phyloP scores from a whole-genome alignment of 2,329 filamentous ascomycete genomes.

The Allantophomopsis lycopodina region DNA sequence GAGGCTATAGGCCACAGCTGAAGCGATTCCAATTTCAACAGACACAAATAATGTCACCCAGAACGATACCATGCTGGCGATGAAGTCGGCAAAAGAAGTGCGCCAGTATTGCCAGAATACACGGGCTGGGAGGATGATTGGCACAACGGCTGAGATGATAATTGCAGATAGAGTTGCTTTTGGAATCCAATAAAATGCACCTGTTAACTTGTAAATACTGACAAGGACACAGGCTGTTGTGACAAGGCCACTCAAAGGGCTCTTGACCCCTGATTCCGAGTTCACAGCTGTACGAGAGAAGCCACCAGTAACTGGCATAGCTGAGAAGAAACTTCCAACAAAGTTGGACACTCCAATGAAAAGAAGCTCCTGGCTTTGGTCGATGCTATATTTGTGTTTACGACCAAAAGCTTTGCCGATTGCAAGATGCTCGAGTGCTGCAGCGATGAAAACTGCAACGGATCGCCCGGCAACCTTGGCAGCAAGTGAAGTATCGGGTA shows the following conservation, averaged over 20 bases:
- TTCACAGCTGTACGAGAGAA: conserved; percentile 35
- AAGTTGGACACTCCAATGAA: conserved; percentile 66
- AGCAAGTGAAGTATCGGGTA: too few species aligned
- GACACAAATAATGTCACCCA: conserved; percentile 52
- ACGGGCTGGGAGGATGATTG: conserved; percentile 50
- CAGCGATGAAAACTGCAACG: conserved; percentile 62
- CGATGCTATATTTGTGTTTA: conserved; percentile 58
- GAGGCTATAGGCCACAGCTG: too few species aligned
- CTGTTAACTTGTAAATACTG: conserved; percentile 64
- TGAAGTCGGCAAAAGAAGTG: conserved; percentile 49
- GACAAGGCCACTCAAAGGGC: conserved; percentile 65
- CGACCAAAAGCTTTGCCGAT: conserved; percentile 74
- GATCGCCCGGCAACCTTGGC: conserved; percentile 44
- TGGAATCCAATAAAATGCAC: conserved; percentile 73
- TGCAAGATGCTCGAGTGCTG: conserved; percentile 70
- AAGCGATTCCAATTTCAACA: conserved; percentile 35
- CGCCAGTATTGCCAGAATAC: conserved; percentile 54
- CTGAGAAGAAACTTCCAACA: conserved; percentile 64
- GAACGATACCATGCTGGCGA: conserved; percentile 47
- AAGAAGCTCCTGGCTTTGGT: conserved; percentile 68
- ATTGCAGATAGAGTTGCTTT: conserved; percentile 56
- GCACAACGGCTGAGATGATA: conserved; percentile 65
- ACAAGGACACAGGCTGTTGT: conserved; percentile 64
- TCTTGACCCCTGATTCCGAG: conserved; percentile 70
- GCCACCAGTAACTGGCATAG: conserved; percentile 52